phyloP scores from a whole-genome alignment of 2,329 filamentous ascomycete species.

The Penicillium digitatum region DNA sequence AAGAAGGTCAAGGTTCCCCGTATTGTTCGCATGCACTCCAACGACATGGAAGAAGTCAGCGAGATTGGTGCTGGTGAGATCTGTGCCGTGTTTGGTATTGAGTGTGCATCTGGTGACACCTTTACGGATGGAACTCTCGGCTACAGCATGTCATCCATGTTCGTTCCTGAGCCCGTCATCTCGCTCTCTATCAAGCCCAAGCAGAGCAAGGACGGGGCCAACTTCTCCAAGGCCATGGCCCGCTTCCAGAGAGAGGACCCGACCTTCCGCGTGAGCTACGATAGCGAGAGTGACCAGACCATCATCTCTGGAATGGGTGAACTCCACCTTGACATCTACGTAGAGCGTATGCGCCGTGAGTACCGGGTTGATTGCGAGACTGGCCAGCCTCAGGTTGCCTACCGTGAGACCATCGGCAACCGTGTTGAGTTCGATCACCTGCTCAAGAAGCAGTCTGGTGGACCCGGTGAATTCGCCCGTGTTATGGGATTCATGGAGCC shows the following conservation, averaged over 20 bases:
- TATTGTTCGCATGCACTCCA: slow-evolving; percentile 98
- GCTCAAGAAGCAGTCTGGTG: slow-evolving; percentile 91
- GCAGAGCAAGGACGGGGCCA: slow-evolving; percentile 81
- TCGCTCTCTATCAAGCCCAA: slow-evolving; percentile 97
- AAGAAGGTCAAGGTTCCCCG: slow-evolving; percentile 96
- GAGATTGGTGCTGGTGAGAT: slow-evolving; percentile 97
- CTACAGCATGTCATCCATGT: slow-evolving; percentile 96
- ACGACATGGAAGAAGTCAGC: slow-evolving; percentile 95
- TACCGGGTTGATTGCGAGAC: slow-evolving; percentile 95
- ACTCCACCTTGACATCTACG: slow-evolving; percentile 92
- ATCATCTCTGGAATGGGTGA: slow-evolving; percentile 99
- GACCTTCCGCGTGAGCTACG: slow-evolving; percentile 92
- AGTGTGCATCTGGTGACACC: slow-evolving; percentile 95
- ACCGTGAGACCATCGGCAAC: slow-evolving; percentile 85
- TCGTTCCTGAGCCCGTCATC: slow-evolving; percentile 95
- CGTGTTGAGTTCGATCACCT: slow-evolving; percentile 85
- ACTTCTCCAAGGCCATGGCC: slow-evolving; percentile 98
- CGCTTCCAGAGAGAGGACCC: slow-evolving; percentile 98
- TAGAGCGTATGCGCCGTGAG: slow-evolving; percentile 93
- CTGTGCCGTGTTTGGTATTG: slow-evolving; percentile 95
- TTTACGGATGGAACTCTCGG: slow-evolving; percentile 91
- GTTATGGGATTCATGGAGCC: slow-evolving; percentile 92
- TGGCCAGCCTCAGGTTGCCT: slow-evolving; percentile 94
- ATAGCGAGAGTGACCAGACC: slow-evolving; percentile 88
- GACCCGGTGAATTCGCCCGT: slow-evolving; percentile 90